A percentile compares a stretch with the other conserved stretches of the same genome.
Evolutionary conservation across 78 protist species (phyloP).

Genomic region (Planoprotostelium fungivorum): DNA sequence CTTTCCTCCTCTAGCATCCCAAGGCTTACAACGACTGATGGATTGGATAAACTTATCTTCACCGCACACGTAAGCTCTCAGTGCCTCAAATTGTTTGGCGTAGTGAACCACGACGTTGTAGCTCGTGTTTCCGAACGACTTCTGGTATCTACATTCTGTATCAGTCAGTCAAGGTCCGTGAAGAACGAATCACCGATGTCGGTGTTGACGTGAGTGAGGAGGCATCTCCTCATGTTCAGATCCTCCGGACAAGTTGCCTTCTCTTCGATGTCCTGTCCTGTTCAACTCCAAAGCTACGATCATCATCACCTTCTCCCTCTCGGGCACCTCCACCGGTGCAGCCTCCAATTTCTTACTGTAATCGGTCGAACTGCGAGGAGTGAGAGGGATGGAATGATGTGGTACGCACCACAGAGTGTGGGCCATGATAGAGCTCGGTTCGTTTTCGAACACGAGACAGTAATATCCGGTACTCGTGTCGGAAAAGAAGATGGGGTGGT

Average conservation of each 20-base stretch:
- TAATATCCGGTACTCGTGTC: no score
- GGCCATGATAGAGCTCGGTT: slow-evolving; percentile 75
- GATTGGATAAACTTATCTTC: slow-evolving; percentile 60
- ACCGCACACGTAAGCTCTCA: slow-evolving; percentile 9
- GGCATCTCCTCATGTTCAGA: neutral
- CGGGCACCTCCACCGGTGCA: neutral
- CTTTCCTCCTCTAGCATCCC: slow-evolving; percentile 78
- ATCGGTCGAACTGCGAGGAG: neutral
- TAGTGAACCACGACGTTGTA: slow-evolving; percentile 12
- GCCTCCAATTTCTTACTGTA: neutral
- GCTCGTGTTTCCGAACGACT: neutral
- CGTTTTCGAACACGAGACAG: slow-evolving; percentile 65
- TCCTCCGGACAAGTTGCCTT: neutral
- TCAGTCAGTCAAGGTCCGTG: neutral
- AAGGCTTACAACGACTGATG: slow-evolving; percentile 56
- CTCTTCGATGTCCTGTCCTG: neutral
- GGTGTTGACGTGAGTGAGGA: neutral
- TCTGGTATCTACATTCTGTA: neutral
- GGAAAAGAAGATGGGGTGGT: no score
- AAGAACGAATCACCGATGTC: neutral
- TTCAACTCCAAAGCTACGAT: neutral
- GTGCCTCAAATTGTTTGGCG: slow-evolving; percentile 7
- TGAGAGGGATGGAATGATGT: slow-evolving; percentile 7
- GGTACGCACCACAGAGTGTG: slow-evolving; percentile 60
- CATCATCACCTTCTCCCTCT: neutral